These are phyloP conservation scores for Plicaturopsis crispa DNA, from an alignment of 768 basidiomycete genomes.

Conservation along the genomic window DNA sequence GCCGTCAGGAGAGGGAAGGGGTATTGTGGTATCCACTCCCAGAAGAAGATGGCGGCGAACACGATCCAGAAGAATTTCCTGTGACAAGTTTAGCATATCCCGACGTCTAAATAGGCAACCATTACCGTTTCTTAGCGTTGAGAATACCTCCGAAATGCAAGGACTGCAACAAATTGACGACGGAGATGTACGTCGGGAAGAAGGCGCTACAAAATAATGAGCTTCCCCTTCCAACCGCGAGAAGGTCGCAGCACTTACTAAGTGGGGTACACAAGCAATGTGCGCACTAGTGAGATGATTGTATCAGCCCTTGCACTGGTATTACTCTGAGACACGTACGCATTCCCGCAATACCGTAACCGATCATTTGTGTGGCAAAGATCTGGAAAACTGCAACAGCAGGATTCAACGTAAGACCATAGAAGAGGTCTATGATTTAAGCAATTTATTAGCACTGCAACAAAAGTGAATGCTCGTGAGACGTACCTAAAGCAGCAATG, in stretches of 20 bases:
- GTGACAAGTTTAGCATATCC: too few relatives aligned
- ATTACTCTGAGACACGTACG: slow-evolving; percentile 13
- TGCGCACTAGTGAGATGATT: slow-evolving; percentile 26
- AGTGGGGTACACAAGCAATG: slow-evolving; percentile 43
- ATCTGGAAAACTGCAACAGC: slow-evolving; percentile 49
- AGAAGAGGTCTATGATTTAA: slow-evolving; percentile 35
- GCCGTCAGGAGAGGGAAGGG: slow-evolving; percentile 29
- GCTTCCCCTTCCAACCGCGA: background rate
- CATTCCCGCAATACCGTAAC: slow-evolving; percentile 29
- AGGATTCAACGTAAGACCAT: slow-evolving; percentile 38
- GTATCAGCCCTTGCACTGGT: slow-evolving; percentile 14
- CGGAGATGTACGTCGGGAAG: slow-evolving; percentile 44
- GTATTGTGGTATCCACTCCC: slow-evolving; percentile 28
- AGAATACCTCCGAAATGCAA: slow-evolving; percentile 43
- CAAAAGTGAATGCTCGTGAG: too few relatives aligned
- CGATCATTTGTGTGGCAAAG: slow-evolving; percentile 39
- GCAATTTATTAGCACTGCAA: background rate
- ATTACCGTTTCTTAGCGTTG: slow-evolving; percentile 41
- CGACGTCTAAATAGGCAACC: too few relatives aligned
- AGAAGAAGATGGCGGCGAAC: slow-evolving; percentile 38
- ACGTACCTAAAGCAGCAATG: slow-evolving; percentile 46
- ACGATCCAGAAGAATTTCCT: slow-evolving; percentile 51
- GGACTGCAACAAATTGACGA: slow-evolving; percentile 44
- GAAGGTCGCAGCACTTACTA: slow-evolving; percentile 23
- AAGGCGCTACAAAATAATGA: slow-evolving; percentile 25